phyloP scores from a whole-genome alignment of 192 early-diverging fungal species.

The Gaertneriomyces sp. region DNA sequence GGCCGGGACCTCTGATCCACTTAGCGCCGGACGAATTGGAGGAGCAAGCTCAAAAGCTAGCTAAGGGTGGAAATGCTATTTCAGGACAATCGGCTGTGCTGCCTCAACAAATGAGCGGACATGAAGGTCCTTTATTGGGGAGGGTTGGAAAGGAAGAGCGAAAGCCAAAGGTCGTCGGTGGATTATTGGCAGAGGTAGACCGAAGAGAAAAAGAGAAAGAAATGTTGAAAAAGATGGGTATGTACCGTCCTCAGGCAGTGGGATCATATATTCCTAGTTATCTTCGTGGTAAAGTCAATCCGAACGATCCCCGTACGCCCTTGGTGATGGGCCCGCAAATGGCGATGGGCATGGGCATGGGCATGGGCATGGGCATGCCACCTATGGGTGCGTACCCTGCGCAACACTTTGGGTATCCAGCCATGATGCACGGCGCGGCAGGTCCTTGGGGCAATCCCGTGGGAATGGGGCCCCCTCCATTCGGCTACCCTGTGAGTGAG shows the following conservation, averaged over 20 bases:
- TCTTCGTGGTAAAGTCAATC: conserved; percentile 10
- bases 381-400: not conserved
- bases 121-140: conserved; percentile 39
- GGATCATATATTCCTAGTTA: conserved; percentile 20
- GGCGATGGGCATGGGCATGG: conserved; percentile 12
- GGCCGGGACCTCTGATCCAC: conserved; percentile 22
- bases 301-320: not conserved
- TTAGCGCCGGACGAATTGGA: conserved; percentile 14
- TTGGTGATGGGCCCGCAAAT: conserved; percentile 9
- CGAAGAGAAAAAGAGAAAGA: conserved; percentile 41
- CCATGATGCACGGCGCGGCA: conserved; percentile 6
- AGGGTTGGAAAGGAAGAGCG: conserved; percentile 22
- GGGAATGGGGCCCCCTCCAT: conserved; percentile 1
- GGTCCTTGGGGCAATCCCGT: not conserved
- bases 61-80: conserved; percentile 2
- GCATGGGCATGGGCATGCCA: conserved; percentile 18
- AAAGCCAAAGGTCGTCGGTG: conserved; percentile 36
- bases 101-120: not conserved
- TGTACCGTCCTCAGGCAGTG: conserved; percentile 13
- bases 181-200: conserved; percentile 41
- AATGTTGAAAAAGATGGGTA: conserved; percentile 38
- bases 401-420: not conserved
- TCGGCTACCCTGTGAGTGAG: conserved; percentile 25
- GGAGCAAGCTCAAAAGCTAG: conserved; percentile 19
- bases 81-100: not conserved